Conservation (phyloP, 306 rosid genomes). For the Hylodesmum podocarpum region DNA sequence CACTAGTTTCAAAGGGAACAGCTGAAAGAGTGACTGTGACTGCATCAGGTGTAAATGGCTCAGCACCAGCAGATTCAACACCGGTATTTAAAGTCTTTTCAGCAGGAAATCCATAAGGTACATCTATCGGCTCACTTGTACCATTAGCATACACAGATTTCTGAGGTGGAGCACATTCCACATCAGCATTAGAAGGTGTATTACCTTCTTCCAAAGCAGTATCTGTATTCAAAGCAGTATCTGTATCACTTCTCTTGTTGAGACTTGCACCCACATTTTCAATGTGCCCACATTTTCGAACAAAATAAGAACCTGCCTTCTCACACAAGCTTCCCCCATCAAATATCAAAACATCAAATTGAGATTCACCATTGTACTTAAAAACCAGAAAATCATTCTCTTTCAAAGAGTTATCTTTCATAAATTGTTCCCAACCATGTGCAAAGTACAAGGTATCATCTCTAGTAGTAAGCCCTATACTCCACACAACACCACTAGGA, state of each 20-base stretch:
- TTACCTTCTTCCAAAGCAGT: constrained; percentile 32
- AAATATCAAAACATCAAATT: constrained; percentile 63
- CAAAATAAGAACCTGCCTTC: constrained; percentile 63
- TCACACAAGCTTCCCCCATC: constrained; percentile 58
- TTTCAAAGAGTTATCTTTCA: constrained; percentile 51
- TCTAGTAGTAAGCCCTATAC: constrained; percentile 43
- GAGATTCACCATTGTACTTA: constrained; percentile 57
- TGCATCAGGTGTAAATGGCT: neutral
- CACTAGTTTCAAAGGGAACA: neutral
- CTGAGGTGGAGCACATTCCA: constrained; percentile 31
- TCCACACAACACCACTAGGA: constrained; percentile 66
- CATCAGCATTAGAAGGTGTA: constrained; percentile 33
- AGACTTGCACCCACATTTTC: constrained; percentile 25
- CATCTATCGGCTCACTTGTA: constrained; percentile 9
- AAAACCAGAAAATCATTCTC: constrained; percentile 71
- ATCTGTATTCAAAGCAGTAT: constrained; percentile 12
- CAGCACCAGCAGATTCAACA: constrained; percentile 18
- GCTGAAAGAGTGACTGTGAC: neutral
- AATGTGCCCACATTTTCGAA: constrained; percentile 39
- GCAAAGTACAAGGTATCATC: constrained; percentile 45
- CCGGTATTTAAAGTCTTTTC: neutral
- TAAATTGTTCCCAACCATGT: constrained; percentile 63
- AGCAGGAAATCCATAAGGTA: constrained; percentile 26
- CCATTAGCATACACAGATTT: constrained; percentile 18
- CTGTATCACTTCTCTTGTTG: constrained; percentile 32